These are phyloP conservation scores for Mortierella sp. DNA, from an alignment of 371 early-diverging fungal species.

Conservation along the genomic window DNA sequence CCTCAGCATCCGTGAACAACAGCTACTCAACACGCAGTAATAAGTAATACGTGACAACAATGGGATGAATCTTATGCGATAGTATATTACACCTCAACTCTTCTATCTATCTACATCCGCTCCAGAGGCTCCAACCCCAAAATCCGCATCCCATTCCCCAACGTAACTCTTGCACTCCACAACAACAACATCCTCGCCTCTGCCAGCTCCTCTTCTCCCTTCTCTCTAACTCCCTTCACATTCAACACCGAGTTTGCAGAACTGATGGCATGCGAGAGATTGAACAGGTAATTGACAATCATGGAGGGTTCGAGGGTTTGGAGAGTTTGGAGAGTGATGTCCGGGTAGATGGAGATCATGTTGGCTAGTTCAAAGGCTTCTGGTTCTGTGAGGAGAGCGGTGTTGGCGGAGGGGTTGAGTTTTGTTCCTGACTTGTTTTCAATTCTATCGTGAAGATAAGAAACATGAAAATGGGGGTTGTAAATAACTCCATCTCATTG, in stretches of 20 bases:
- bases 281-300: slow-evolving; percentile 92
- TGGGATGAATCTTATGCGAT: no score
- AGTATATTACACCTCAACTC: not conserved
- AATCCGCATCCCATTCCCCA: slow-evolving; percentile 89
- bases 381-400: slow-evolving; percentile 76
- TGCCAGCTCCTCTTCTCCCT: slow-evolving; percentile 74
- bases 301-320: slow-evolving; percentile 88
- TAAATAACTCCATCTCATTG: not conserved
- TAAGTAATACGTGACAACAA: no score
- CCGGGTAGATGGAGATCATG: slow-evolving; percentile 89
- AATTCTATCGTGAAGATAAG: slow-evolving; percentile 61
- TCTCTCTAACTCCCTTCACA: slow-evolving; percentile 73
- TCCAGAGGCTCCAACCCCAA: slow-evolving; percentile 87
- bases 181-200: slow-evolving; percentile 84
- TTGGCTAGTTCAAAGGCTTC: slow-evolving; percentile 80
- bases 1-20: no score
- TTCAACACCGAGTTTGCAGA: slow-evolving; percentile 78
- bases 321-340: slow-evolving; percentile 72
- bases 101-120: slow-evolving; percentile 76
- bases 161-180: slow-evolving; percentile 80
- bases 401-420: slow-evolving; percentile 53
- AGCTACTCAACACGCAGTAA: no score
- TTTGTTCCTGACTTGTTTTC: slow-evolving; percentile 67
- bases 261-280: slow-evolving; percentile 86
- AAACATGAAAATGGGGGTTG: not conserved